phyloP scores from a whole-genome alignment of 2,329 filamentous ascomycete species.

The Chrysoporthe cubensis region DNA sequence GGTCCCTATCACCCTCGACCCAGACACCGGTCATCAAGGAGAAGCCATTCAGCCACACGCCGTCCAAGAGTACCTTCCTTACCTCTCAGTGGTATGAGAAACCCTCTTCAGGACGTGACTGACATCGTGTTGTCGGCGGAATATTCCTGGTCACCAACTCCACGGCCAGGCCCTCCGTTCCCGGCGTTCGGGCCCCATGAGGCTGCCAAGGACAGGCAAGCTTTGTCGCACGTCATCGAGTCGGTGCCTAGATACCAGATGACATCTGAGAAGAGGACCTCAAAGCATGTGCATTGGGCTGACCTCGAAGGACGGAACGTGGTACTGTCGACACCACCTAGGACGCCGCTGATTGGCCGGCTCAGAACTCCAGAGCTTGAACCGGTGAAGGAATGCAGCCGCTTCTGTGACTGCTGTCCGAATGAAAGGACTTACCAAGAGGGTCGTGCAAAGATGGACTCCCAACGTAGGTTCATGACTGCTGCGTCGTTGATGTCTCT shows the following conservation, averaged over 20 bases:
- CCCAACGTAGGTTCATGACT: conserved; percentile 24
- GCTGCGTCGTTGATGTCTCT: not conserved
- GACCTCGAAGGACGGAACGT: conserved; percentile 9
- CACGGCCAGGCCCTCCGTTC: not conserved
- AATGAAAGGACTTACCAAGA: conserved; percentile 15
- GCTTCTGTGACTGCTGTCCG: conserved; percentile 24
- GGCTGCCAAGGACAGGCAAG: not conserved
- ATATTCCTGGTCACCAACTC: conserved; percentile 7
- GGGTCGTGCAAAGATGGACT: conserved; percentile 26
- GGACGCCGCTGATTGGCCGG: conserved; percentile 21
- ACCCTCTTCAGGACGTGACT: conserved; percentile 17
- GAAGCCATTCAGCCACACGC: not conserved
- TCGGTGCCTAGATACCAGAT: not conserved
- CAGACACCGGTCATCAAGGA: conserved; percentile 3
- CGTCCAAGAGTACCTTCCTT: not conserved
- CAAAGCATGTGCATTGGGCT: not conserved
- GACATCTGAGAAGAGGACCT: not conserved
- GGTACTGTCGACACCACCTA: conserved; percentile 13
- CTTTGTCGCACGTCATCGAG: not conserved
- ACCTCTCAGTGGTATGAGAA: not conserved
- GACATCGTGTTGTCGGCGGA: conserved; percentile 18
- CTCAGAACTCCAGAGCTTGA: conserved; percentile 27
- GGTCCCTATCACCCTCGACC: not conserved
- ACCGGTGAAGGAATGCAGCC: conserved; percentile 1
- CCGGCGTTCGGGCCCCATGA: not conserved